Evolutionary conservation across 805 yeast species (phyloP).

Genomic region (Nakazawaea populi): DNA sequence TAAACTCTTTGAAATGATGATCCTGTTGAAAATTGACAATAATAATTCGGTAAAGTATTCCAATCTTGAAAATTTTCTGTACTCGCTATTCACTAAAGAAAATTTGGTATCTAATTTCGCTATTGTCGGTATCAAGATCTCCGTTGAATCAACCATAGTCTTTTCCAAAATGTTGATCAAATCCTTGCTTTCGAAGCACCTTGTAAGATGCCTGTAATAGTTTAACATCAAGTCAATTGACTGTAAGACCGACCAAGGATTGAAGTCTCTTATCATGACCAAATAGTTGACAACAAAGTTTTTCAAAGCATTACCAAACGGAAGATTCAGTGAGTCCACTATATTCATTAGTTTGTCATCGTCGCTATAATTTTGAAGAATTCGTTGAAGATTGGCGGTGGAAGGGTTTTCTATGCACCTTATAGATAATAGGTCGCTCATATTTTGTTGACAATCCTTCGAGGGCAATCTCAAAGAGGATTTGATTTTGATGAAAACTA

Average conservation of each 20-base stretch:
- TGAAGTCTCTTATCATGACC: slow-evolving; percentile 38
- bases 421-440: slow-evolving; percentile 21
- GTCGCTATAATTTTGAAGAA: slow-evolving; percentile 14
- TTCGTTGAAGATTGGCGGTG: slow-evolving; percentile 21
- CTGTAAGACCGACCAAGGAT: slow-evolving; percentile 49
- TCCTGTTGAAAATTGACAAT: slow-evolving; percentile 42
- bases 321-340: slow-evolving; percentile 13
- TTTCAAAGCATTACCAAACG: slow-evolving; percentile 31
- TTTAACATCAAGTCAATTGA: slow-evolving; percentile 49
- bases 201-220: slow-evolving; percentile 39
- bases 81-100: slow-evolving; percentile 29
- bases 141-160: slow-evolving; percentile 29
- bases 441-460: slow-evolving; percentile 17
- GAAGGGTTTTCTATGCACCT: slow-evolving; percentile 23
- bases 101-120: slow-evolving; percentile 32
- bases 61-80: slow-evolving; percentile 33
- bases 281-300: slow-evolving; percentile 37
- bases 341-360: slow-evolving; percentile 16
- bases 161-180: slow-evolving; percentile 21
- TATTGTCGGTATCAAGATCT: slow-evolving; percentile 40
- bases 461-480: slow-evolving; percentile 16
- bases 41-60: slow-evolving; percentile 42
- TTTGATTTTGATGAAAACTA: neutral
- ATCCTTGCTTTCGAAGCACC: slow-evolving; percentile 32
- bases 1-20: slow-evolving; percentile 38